These are phyloP conservation scores for Mucor circinelloides DNA, from an alignment of 371 early-diverging fungal species.

Conservation along the genomic window DNA sequence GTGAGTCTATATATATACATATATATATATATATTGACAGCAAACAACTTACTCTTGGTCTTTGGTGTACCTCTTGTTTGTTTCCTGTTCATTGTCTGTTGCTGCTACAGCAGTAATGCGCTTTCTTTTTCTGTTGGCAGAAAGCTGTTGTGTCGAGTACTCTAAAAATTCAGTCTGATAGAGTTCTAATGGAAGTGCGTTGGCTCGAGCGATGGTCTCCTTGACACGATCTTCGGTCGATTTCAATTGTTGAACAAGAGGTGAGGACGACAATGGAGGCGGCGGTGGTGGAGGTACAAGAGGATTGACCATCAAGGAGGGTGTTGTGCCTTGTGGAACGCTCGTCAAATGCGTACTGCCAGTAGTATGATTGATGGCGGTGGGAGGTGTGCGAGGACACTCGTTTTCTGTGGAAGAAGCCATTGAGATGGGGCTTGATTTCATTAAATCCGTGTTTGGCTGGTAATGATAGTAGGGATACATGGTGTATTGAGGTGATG, in stretches of 20 bases:
- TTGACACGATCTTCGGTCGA: conserved; percentile 25
- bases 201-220: conserved; percentile 46
- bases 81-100: conserved; percentile 20
- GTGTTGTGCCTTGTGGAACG: neutral
- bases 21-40: neutral
- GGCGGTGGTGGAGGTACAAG: conserved; percentile 11
- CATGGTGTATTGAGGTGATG: neutral
- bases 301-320: conserved; percentile 13
- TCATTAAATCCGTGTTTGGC: neutral
- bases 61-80: neutral
- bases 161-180: conserved; percentile 47
- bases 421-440: neutral
- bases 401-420: neutral
- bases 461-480: neutral
- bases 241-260: neutral
- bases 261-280: neutral
- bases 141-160: conserved; percentile 36
- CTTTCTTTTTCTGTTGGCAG: conserved; percentile 27
- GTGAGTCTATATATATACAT: neutral
- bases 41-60: conserved; percentile 9
- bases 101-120: conserved; percentile 14
- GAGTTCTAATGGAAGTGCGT: conserved; percentile 44
- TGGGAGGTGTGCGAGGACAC: neutral
- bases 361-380: neutral
- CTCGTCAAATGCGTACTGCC: neutral